Evolutionary conservation across 352 stramenopile species (phyloP), one percentile per base, ranked within the genome.

Genomic region (Pythium rhizo-oryzae): DNA sequence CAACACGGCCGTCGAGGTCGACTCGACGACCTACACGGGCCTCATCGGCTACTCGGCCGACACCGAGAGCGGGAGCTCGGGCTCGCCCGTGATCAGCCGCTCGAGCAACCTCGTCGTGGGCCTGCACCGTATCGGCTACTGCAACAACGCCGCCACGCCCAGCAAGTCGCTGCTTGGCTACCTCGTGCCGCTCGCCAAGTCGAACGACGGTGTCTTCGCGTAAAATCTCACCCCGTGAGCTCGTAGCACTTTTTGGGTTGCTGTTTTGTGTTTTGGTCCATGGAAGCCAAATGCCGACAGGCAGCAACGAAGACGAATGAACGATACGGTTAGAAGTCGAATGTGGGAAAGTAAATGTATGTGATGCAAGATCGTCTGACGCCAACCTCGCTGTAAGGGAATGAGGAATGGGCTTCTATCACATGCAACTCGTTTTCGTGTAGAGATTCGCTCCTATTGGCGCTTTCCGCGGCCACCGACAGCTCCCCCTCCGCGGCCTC

Each of bases 41-140:
- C 64, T 74, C 25, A 62, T 75, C 57, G 49, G 65, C 19, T 83
- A 83, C 71, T 64, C 65, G 39, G 70, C 68, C n/a, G 76, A 82
- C 52, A 82, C 76, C 18, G 70, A 75, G 13, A 71, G 62, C 44
- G 76, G 76, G 13, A 75, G 66, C 57, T 82, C 72, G 4, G 76
- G 72, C 19, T 79, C 70, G n/a, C 71, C 73, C 5, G 72, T 80
- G 37, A 61, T 81, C 53, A 59, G 51, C 19, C 50, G 39, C 21
- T 49, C 25, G 15, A 68, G 68, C 52, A 65, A 81, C 61, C 16
- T 61, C 1, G 77, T 81, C 24, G 64, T 81, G n/a, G 74, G 66
- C 0, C 53, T 84, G 16, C 77, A 84, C 62, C 71, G 72, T 43
- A 79, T 77, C 30, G 76, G 76, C 35, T 71, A 74, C 62, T 80